These are phyloP conservation scores for Solanum rostratum DNA, from an alignment of 257 asterid genomes.

Conservation along the genomic window DNA sequence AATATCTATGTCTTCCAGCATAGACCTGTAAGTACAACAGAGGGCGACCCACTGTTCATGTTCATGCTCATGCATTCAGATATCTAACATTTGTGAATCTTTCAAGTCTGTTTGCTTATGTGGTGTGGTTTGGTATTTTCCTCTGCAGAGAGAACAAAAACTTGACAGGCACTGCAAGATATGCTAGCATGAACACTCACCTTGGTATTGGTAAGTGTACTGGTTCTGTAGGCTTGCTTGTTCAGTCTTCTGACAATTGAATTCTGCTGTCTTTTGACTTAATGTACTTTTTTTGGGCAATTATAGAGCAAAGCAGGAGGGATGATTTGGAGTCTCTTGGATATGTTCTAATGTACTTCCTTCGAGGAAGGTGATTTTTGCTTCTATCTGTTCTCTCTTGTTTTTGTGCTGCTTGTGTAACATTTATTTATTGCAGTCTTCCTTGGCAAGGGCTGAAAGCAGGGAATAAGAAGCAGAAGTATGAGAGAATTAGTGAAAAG, in stretches of 20 bases:
- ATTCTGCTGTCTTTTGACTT: not conserved
- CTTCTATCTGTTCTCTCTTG: constrained; percentile 7
- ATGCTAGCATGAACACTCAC: constrained; percentile 98
- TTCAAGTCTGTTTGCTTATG: not conserved
- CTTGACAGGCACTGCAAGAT: constrained; percentile 97
- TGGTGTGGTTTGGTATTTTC: not conserved
- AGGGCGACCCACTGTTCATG: not conserved
- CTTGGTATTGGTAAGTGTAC: constrained; percentile 72
- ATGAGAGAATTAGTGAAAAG: constrained; percentile 89
- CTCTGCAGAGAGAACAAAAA: constrained; percentile 84
- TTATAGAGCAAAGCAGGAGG: constrained; percentile 92
- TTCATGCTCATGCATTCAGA: not conserved
- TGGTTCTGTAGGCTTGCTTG: not conserved
- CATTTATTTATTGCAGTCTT: constrained; percentile 47
- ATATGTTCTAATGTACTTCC: constrained; percentile 84
- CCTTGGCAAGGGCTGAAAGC: constrained; percentile 99
- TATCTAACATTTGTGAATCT: not conserved
- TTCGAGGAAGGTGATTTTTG: constrained; percentile 70
- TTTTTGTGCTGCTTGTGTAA: constrained; percentile 10
- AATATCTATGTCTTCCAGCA: not conserved
- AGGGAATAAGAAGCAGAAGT: constrained; percentile 89
- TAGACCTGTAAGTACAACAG: not conserved
- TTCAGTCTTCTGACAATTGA: not conserved
- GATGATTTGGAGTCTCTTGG: constrained; percentile 99
- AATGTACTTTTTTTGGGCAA: not conserved